Conservation (phyloP, 2,329 filamentous ascomycete genomes). For the Scedosporium boydii region DNA sequence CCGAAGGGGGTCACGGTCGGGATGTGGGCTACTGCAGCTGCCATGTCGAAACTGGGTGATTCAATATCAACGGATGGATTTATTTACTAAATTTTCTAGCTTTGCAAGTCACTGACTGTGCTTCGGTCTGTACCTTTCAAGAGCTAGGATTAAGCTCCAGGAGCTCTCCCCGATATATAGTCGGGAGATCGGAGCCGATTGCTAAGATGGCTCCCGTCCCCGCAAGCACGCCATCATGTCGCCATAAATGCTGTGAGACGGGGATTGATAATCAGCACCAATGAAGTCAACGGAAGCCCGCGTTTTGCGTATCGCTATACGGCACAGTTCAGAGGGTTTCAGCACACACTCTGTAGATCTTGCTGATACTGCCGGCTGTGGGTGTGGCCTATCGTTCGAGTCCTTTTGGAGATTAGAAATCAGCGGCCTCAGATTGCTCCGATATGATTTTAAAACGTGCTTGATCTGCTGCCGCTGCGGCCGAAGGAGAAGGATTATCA, state of each 20-base stretch:
- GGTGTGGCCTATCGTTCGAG: not conserved
- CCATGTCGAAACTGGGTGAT: slow-evolving; percentile 10
- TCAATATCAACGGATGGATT: not conserved
- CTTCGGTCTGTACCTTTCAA: no score
- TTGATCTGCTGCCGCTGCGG: no score
- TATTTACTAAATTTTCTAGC: not conserved
- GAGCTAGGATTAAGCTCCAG: not conserved
- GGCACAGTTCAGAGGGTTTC: no score
- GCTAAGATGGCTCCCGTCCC: slow-evolving; percentile 1
- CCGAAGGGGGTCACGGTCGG: slow-evolving; percentile 3
- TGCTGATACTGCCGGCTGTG: no score
- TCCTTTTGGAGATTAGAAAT: not conserved
- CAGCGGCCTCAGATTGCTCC: not conserved
- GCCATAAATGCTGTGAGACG: slow-evolving; percentile 6
- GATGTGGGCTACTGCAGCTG: slow-evolving; percentile 14
- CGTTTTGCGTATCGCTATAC: no score
- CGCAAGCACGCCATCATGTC: slow-evolving; percentile 16
- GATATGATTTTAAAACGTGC: not conserved
- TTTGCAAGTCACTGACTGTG: not conserved
- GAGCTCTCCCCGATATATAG: slow-evolving; percentile 2
- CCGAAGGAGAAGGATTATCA: no score
- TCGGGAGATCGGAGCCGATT: not conserved
- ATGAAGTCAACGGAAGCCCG: not conserved
- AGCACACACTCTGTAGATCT: no score
- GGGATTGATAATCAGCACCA: slow-evolving; percentile 17